Base-by-base conservation (phyloP, 805 yeast species). In the Metschnikowia proteae region DNA sequence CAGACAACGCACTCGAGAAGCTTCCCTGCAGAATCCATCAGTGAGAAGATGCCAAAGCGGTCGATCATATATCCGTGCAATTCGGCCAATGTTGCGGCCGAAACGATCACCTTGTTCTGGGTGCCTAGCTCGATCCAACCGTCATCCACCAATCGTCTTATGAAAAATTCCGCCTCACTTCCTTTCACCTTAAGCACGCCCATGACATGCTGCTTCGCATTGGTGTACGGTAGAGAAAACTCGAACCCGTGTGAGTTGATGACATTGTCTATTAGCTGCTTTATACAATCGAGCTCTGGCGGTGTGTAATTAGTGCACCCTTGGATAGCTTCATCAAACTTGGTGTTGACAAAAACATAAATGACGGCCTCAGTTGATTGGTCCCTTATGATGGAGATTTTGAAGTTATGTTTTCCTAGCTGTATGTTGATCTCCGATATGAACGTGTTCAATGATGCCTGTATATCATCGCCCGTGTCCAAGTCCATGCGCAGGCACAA, bases 121-220 rank as follows among this genome's bases (percentile, higher is more conserved):
- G 52, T 42, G 57, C 69, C 57, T 31, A 62, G 43, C n/a, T 51
- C 72, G 6, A 82, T 61, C 85, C 85, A 81, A n/a, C 81, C 83
- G 45, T 72, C 76, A 43, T 72, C 71, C 11, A 75, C 73, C 6
- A 81, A 58, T 17, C 62, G 54, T 7, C 56, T 64, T 7, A 81
- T 54, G 27, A 80, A 68, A 0, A 44, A 49, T n/a, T 68, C 66
- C 0, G 79, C 66, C 31, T 79, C 79, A 3, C 56, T 54, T 9
- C 62, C 50, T 4, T 70, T 46, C n/a, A 60, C 64, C 9, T 64
- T 64, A 28, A 64, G 50, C 35, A 54, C 52, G 29, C 62, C 45
- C 40, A 64, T 57, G 1, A 61, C 53, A 25, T 38, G 60, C 46
- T 71, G 74, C 28, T 63, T 60, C 5, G 76, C 76, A 38, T 64